Percentiles rank a stretch among this genome's conserved stretches.
Evolutionary conservation across 1,139 yeast genomes (phyloP).

Genomic region (Nakaseomyces sp.): DNA sequence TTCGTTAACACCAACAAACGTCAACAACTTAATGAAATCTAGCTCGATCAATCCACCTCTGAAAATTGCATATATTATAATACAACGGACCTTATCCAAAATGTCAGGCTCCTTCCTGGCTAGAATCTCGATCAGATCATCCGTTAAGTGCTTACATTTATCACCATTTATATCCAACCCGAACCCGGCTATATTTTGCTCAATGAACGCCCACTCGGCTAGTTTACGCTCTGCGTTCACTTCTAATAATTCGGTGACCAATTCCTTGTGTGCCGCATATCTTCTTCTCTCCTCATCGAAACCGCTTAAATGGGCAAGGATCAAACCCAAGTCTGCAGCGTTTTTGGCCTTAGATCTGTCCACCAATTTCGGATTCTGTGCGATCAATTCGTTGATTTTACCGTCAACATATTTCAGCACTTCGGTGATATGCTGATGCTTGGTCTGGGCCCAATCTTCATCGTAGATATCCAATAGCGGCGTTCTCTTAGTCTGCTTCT

Average conservation of each 20-base stretch:
- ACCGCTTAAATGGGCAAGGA: slow-evolving; percentile 59
- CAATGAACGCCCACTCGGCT: slow-evolving; percentile 60
- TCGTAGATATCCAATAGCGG: slow-evolving; percentile 51
- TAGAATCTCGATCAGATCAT: slow-evolving; percentile 52
- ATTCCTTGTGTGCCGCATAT: slow-evolving; percentile 49
- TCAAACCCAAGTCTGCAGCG: slow-evolving; percentile 53
- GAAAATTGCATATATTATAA: slow-evolving; percentile 70
- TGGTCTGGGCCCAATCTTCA: slow-evolving; percentile 62
- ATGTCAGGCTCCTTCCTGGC: slow-evolving; percentile 44
- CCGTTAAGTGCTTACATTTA: slow-evolving; percentile 55
- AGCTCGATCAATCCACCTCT: slow-evolving; percentile 75
- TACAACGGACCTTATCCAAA: slow-evolving; percentile 64
- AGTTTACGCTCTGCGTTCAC: slow-evolving; percentile 45
- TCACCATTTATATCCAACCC: slow-evolving; percentile 69
- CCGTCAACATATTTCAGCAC: slow-evolving; percentile 57
- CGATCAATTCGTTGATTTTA: slow-evolving; percentile 57
- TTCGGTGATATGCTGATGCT: slow-evolving; percentile 72
- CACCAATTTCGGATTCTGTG: slow-evolving; percentile 62
- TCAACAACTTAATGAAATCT: slow-evolving; percentile 63
- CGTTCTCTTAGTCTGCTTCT: slow-evolving; percentile 39
- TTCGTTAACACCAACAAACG: slow-evolving; percentile 57
- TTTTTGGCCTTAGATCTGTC: slow-evolving; percentile 54
- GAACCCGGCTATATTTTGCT: slow-evolving; percentile 66
- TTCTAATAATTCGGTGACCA: slow-evolving; percentile 51
- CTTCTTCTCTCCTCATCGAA: slow-evolving; percentile 60